These are phyloP conservation scores for Thinopyrum obtusiflorum DNA, from an alignment of 202 grass and related monocot species.

Conservation along the genomic window DNA sequence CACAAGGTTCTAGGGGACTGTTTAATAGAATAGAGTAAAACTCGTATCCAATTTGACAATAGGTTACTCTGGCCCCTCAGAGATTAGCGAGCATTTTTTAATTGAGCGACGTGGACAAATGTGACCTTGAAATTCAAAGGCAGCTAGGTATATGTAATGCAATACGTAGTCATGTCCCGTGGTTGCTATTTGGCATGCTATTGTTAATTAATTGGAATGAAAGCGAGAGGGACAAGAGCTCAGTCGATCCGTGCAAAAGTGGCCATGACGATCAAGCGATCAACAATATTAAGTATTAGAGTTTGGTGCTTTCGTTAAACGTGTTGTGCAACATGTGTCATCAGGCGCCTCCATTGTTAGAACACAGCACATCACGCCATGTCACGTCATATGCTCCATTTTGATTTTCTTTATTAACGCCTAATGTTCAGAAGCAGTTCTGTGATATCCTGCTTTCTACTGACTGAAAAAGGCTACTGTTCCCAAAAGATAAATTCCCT, in stretches of 20 bases:
- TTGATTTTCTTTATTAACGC: neutral
- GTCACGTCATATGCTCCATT: neutral
- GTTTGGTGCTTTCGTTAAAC: constrained; percentile 19
- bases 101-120: constrained; percentile 23
- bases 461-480: neutral
- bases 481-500: too few species aligned
- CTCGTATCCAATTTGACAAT: neutral
- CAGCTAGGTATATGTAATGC: neutral
- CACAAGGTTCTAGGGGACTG: neutral
- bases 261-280: constrained; percentile 19
- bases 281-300: neutral
- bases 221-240: constrained; percentile 12
- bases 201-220: neutral
- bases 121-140: neutral
- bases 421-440: neutral
- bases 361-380: neutral
- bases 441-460: neutral
- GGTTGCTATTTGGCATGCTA: neutral
- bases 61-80: constrained; percentile 6
- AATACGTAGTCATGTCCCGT: neutral
- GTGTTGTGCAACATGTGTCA: constrained; percentile 2
- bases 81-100: constrained; percentile 14
- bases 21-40: neutral
- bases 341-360: constrained; percentile 7
- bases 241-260: constrained; percentile 1